Evolutionary conservation across 441 rosid species (phyloP).

Genomic region (Flueggea neowawraea): DNA sequence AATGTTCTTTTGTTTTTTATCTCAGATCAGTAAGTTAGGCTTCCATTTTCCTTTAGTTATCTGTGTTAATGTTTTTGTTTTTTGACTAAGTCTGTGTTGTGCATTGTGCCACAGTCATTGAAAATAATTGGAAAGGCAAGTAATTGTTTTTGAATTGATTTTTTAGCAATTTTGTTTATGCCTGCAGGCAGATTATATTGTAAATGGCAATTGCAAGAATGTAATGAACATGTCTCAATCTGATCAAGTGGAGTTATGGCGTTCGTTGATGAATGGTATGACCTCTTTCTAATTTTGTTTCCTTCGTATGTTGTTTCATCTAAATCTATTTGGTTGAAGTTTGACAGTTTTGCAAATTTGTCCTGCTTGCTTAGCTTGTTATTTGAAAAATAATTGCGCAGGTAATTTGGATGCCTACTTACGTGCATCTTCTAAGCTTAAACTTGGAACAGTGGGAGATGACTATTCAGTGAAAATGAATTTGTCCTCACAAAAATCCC

Average conservation of each 20-base stretch:
- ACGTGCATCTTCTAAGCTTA: slow-evolving; percentile 75
- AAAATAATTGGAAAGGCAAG: background rate
- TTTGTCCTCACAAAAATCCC: slow-evolving; percentile 35
- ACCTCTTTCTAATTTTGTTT: background rate
- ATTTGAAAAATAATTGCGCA: slow-evolving; percentile 16
- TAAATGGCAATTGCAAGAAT: slow-evolving; percentile 10
- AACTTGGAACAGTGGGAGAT: slow-evolving; percentile 65
- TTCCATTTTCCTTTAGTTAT: no score
- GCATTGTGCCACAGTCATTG: background rate
- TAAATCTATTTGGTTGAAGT: background rate
- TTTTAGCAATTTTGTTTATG: slow-evolving; percentile 13
- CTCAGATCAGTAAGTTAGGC: no score
- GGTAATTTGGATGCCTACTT: slow-evolving; percentile 78
- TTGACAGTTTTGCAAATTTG: no score
- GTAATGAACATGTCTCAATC: slow-evolving; percentile 8
- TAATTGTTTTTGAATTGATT: slow-evolving; percentile 3
- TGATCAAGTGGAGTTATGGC: slow-evolving; percentile 85
- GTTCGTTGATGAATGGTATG: slow-evolving; percentile 67
- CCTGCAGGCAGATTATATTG: slow-evolving; percentile 86
- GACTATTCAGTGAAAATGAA: slow-evolving; percentile 37
- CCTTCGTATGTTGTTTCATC: background rate
- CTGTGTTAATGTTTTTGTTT: background rate
- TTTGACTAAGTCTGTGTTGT: background rate
- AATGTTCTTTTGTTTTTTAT: no score
- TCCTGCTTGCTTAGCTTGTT: background rate